These are phyloP conservation scores for Arachnomyces sp. DNA, from an alignment of 2,329 filamentous ascomycete species.

Conservation along the genomic window DNA sequence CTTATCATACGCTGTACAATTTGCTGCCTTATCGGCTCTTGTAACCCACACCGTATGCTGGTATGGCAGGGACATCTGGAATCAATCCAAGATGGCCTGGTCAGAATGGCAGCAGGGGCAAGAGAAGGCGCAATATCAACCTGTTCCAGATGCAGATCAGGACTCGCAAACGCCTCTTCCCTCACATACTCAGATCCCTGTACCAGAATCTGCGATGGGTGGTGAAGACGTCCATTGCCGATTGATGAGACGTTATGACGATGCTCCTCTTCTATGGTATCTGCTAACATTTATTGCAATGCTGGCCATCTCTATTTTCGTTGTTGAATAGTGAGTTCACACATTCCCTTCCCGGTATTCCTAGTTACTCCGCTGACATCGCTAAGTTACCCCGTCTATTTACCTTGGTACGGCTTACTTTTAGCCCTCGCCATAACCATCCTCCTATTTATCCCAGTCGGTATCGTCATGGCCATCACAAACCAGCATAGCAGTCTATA, in stretches of 20 bases:
- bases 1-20: slow-evolving; percentile 77
- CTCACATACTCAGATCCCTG: slow-evolving; percentile 17
- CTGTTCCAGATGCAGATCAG: slow-evolving; percentile 26
- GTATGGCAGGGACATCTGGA: slow-evolving; percentile 76
- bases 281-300: slow-evolving; percentile 65
- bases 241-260: slow-evolving; percentile 72
- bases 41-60: slow-evolving; percentile 75
- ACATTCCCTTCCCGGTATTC: neutral
- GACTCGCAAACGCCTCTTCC: too few species aligned
- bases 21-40: slow-evolving; percentile 70
- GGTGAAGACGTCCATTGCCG: slow-evolving; percentile 77
- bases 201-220: slow-evolving; percentile 43
- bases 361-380: slow-evolving; percentile 12
- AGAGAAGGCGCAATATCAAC: slow-evolving; percentile 45
- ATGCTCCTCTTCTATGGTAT: slow-evolving; percentile 78
- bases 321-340: slow-evolving; percentile 66
- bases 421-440: slow-evolving; percentile 70
- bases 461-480: slow-evolving; percentile 87
- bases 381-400: slow-evolving; percentile 63
- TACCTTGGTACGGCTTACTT: slow-evolving; percentile 80
- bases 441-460: slow-evolving; percentile 79
- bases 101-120: slow-evolving; percentile 50
- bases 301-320: slow-evolving; percentile 70
- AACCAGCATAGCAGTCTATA: slow-evolving; percentile 85
- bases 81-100: slow-evolving; percentile 63